Conservation (phyloP, 139 green algal species). For the Chlorella sp. region DNA sequence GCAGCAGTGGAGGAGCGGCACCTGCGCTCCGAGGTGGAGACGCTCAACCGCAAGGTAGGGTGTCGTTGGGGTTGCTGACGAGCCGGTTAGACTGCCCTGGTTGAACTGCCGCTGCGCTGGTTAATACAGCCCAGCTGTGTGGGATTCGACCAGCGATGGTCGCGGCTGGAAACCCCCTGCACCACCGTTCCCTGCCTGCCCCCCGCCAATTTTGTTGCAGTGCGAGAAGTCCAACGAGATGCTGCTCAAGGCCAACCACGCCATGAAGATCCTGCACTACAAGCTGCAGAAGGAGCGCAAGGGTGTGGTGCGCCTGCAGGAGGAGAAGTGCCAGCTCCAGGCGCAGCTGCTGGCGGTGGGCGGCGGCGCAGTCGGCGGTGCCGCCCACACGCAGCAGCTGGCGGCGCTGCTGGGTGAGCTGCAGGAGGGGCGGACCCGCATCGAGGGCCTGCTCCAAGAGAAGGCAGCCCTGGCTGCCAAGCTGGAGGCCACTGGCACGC, state of each 20-base stretch:
- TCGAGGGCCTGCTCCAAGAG: conserved; percentile 22
- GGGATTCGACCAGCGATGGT: too few species aligned
- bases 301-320: conserved; percentile 32
- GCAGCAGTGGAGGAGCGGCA: conserved; percentile 31
- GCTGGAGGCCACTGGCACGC: conserved; percentile 10
- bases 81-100: too few species aligned
- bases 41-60: conserved; percentile 35
- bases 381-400: conserved; percentile 19
- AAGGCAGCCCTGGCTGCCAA: background rate
- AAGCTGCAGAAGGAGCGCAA: conserved; percentile 46
- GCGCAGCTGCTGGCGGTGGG: conserved; percentile 17
- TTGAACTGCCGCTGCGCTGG: too few species aligned
- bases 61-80: background rate
- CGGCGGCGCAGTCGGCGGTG: background rate
- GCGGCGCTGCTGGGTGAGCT: conserved; percentile 24
- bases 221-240: conserved; percentile 32
- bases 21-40: conserved; percentile 35
- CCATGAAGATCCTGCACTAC: conserved; percentile 43
- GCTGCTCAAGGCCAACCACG: conserved; percentile 42
- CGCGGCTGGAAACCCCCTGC: too few species aligned
- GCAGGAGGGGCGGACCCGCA: conserved; percentile 3
- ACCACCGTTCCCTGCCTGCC: background rate
- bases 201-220: background rate
- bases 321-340: conserved; percentile 39
- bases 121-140: too few species aligned